Evolutionary conservation across 2,329 filamentous ascomycete species (phyloP).

Genomic region (Aspergillus arachidicola): DNA sequence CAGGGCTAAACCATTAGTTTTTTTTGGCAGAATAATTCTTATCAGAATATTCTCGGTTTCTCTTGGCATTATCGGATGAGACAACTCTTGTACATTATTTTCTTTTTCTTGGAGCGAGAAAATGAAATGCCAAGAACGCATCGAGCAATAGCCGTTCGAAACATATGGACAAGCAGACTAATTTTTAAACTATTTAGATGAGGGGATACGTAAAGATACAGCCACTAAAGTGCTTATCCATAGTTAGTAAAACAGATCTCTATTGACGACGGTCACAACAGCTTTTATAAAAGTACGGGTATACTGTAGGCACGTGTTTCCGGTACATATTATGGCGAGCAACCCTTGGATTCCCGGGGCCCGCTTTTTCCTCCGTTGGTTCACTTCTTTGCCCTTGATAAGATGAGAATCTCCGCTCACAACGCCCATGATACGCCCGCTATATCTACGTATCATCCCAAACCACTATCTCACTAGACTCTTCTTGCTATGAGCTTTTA

Average conservation of each 20-base stretch:
- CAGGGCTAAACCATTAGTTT: neutral
- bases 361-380: too few species aligned
- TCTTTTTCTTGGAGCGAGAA: neutral
- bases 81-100: neutral
- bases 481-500: neutral
- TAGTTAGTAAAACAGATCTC: neutral
- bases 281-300: neutral
- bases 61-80: neutral
- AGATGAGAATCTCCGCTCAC: too few species aligned
- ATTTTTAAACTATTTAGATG: neutral
- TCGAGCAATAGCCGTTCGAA: neutral
- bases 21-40: neutral
- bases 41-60: neutral
- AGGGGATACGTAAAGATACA: too few species aligned
- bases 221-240: too few species aligned
- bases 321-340: too few species aligned
- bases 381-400: too few species aligned
- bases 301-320: neutral
- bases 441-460: neutral
- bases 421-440: neutral
- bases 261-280: neutral
- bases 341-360: too few species aligned
- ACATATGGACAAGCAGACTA: neutral
- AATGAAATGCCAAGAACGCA: neutral
- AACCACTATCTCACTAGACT: neutral